Base-by-base conservation (phyloP, 257 asterid species). In the Solanum okadae region DNA sequence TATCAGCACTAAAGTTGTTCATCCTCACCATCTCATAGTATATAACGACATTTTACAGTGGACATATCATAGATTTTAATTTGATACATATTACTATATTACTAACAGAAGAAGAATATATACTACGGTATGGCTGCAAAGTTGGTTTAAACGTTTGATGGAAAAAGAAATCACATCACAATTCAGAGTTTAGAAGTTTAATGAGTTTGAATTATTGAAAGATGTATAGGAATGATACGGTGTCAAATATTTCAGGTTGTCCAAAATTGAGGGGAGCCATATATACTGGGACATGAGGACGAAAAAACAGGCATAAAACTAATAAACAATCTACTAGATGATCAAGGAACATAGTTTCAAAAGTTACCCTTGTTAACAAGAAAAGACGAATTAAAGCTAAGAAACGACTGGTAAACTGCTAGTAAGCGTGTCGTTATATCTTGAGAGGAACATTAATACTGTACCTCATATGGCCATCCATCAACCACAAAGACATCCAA, bases 391-490 rank as follows among this genome's bases (percentile, higher is more conserved):
- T 5, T 27, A 49, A 82, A 9, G 23, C 61, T 29, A 82, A 82
- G 42, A 68, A 42, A 85, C 6, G 25, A 86, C 85, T 31, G 34
- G 27, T 31, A 73, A 67, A 72, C 29, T 73, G 75, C 59, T 10
- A 75, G 85, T 70, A 52, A 35, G 85, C 35, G 13, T 83, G 56
- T 46, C 16, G 37, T 85, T 40, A 27, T 22, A 86, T 86, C 85
- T 49, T 10, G 44, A 44, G 29, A 23, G 25, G 70, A 61, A 81
- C 76, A 49, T 42, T 23, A 40, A 56, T 72, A 38, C 10, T 61
- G 25, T 91, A 93, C 94, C 91, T 91, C 92, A 88, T 90, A 90
- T 63, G 93, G 92, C 94, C 94, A 93, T 31, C 94, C 94, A 90
- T 73, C 90, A 52, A 93, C 93, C 68, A 93, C 94, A 78, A 93